These are phyloP conservation scores for Lentinula detonsa DNA, from an alignment of 768 basidiomycete species.

Conservation along the genomic window DNA sequence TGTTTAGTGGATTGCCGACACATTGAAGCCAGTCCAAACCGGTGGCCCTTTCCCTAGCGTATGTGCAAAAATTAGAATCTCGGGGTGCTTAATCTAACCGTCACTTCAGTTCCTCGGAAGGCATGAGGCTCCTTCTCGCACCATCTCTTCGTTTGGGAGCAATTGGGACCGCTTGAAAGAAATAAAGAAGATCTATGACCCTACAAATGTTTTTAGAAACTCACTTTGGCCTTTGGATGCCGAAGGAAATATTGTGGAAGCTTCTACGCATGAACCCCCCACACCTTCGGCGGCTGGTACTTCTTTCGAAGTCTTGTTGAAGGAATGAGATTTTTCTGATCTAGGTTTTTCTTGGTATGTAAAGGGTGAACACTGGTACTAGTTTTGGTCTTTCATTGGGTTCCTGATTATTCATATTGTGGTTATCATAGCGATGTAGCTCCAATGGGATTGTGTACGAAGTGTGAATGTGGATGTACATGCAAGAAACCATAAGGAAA, in stretches of 20 bases:
- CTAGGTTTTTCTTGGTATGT: not conserved
- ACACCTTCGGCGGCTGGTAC: conserved; percentile 25
- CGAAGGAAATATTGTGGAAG: conserved; percentile 46
- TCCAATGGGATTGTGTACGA: not conserved
- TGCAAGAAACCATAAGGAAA: not conserved
- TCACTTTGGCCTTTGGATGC: conserved; percentile 76
- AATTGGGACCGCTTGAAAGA: conserved; percentile 68
- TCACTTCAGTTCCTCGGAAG: conserved; percentile 64
- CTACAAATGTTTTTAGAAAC: conserved; percentile 67
- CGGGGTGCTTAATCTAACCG: conserved; percentile 1
- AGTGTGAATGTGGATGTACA: not conserved
- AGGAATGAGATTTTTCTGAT: not conserved
- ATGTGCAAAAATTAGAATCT: conserved; percentile 24
- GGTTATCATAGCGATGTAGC: not conserved
- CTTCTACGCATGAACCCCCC: conserved; percentile 57
- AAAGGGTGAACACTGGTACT: not conserved
- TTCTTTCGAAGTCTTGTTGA: conserved; percentile 14
- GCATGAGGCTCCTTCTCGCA: conserved; percentile 56
- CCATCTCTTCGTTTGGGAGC: conserved; percentile 62
- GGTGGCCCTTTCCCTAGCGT: conserved; percentile 87
- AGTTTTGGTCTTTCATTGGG: not conserved
- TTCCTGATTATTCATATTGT: not conserved
- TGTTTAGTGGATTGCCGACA: conserved; percentile 70
- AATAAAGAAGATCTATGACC: conserved; percentile 76
- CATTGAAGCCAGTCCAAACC: conserved; percentile 61